Base-by-base conservation (phyloP, 345 rosid genomes). In the Pistacia vera region DNA sequence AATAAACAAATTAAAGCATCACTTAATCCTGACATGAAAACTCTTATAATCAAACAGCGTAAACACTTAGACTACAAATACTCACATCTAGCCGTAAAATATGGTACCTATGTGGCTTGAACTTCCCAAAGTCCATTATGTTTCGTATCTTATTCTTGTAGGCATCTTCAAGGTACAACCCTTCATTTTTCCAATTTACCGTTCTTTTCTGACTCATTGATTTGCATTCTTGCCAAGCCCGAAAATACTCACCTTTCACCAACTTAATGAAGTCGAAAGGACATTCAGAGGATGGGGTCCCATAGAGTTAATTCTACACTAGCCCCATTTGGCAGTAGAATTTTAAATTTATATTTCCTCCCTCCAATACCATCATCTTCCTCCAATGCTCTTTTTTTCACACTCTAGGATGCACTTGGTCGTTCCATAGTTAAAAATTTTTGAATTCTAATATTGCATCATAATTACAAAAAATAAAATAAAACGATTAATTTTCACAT, bases 271-370 rank as follows among this genome's bases (percentile, higher is more conserved):
- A 92, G 1, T 69, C 70, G 44, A 38, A 88, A 68, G 0, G 77
- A 5, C 80, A 92, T 89, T 6, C 78, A 65, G 0, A 30, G 60
- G 13, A n/a, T 33, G 0, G 86, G 84, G 14, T 84, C 56, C 11
- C 59, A 59, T 22, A 88, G 0, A 8, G 77, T 55, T 28, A 90
- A 65, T 0, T 25, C 77, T 12, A 92, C 84, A 4, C 83, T 74
- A 25, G 85, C 70, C n/a, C 90, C 81, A 64, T 86, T 85, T 0
- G 97, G 97, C 56, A 92, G 71, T n/a, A 90, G 75, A 1, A 90
- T 73, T 74, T 82, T 85, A 69, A 92, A 90, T 64, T n/a, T 82
- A 71, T 85, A 88, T 12, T 11, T 17, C 56, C 56, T 52, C 56
- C 56, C 56, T 12, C 12, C 12, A 52, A 12, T 12, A 52, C 17